phyloP scores from a whole-genome alignment of 1,284 basidiomycete genomes.

The Chalciporus sp. region DNA sequence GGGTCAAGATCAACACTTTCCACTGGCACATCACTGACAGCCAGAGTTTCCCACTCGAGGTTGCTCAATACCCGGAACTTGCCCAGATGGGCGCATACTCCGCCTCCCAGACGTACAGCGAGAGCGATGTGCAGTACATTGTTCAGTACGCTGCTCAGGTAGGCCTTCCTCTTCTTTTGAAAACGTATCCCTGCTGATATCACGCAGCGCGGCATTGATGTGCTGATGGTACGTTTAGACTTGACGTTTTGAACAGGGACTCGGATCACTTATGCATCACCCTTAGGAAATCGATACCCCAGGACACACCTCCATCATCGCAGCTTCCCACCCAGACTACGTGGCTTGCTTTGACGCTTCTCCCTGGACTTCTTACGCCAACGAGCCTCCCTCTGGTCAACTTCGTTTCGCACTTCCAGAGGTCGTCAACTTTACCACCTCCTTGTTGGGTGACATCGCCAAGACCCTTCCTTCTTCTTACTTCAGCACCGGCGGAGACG shows the following conservation, averaged over 20 bases:
- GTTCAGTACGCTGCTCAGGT: conserved; percentile 66
- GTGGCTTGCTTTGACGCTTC: conserved; percentile 60
- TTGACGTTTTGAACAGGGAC: background rate
- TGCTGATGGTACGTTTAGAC: conserved; percentile 30
- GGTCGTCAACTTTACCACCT: conserved; percentile 48
- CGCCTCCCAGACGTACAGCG: conserved; percentile 52
- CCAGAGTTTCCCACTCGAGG: conserved; percentile 69
- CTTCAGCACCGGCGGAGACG: conserved; percentile 74
- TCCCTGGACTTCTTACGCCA: conserved; percentile 62
- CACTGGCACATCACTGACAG: conserved; percentile 77
- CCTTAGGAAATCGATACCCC: conserved; percentile 64
- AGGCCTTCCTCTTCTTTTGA: conserved; percentile 21
- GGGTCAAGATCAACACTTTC: conserved; percentile 74
- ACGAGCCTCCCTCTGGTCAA: conserved; percentile 70
- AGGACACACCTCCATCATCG: conserved; percentile 71
- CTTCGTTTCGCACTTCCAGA: conserved; percentile 55
- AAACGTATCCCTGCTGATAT: background rate
- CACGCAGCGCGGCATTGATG: conserved; percentile 32
- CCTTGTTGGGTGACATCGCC: conserved; percentile 46
- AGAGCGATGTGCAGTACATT: conserved; percentile 56
- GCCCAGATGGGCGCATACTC: conserved; percentile 67
- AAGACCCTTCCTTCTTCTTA: conserved; percentile 49
- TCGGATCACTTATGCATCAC: conserved; percentile 32
- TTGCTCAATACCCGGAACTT: conserved; percentile 59
- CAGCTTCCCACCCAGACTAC: conserved; percentile 59